A percentile compares a stretch with the other conserved stretches of the same genome.
Conservation (phyloP, 768 basidiomycete genomes). For the Pleurotus eryngii region DNA sequence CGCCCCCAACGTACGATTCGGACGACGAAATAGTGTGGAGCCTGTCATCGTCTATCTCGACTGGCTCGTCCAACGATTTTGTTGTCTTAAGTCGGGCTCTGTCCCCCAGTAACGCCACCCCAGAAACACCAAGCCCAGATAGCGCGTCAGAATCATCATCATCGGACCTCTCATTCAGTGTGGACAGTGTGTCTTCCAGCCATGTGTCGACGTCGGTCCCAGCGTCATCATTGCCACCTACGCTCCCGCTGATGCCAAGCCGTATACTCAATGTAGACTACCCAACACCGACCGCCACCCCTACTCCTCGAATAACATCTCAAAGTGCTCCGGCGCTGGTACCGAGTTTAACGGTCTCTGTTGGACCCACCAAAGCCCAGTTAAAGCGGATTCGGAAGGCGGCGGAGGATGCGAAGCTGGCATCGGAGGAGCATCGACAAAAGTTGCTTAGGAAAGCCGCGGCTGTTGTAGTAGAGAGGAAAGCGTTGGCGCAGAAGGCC, state of each 20-base stretch:
- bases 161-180: not conserved
- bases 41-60: constrained; percentile 24
- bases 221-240: too few species aligned
- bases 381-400: constrained; percentile 13
- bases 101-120: constrained; percentile 17
- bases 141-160: not conserved
- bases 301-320: not conserved
- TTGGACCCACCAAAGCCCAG: not conserved
- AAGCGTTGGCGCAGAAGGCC: constrained; percentile 2
- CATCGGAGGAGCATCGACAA: not conserved
- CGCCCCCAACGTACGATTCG: constrained; percentile 27
- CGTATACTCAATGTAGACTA: not conserved
- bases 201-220: not conserved
- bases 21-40: constrained; percentile 60
- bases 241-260: constrained; percentile 2
- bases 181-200: not conserved
- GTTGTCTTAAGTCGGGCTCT: constrained; percentile 39
- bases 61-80: constrained; percentile 47
- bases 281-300: not conserved
- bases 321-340: not conserved
- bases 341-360: not conserved
- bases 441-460: not conserved
- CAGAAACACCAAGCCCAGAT: not conserved
- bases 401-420: constrained; percentile 9
- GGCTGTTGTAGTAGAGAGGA: not conserved